Evolutionary conservation across 306 rosid species (phyloP), one percentile per base, ranked within the genome.

Genomic region (Corylus heterophylla): DNA sequence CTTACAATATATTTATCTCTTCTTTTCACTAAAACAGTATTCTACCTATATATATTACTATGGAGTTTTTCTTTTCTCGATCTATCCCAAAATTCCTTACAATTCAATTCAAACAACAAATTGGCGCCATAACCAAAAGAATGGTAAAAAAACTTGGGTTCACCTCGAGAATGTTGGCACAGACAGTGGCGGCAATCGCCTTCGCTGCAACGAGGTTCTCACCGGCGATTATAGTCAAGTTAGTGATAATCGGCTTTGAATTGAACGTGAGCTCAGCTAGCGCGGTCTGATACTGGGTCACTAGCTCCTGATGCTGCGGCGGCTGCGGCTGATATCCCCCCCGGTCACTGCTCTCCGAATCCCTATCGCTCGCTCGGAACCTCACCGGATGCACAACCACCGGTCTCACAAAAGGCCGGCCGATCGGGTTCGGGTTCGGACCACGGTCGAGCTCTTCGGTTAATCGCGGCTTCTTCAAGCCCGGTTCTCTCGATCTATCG

Each of bases 111-210:
- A 77, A 84, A 74, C 67, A 83, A 79, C 16, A 75, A 82, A 81
- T 81, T 76, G 84, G 83, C 71, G 75, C 79, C 84, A 83, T 22
- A 86, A 68, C 81, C 48, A 63, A 71, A 73, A 50, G 82, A 80
- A 73, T 47, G 14, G 81, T 85, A 85, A 73, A 79, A 76, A 85
- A 86, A 87, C 86, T 89, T 73, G 77, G 81, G 87, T 89, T 96
- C 98, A 96, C 99, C 99, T 96, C 99, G 45, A 96, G 47, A 82
- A 96, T 93, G 85, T 96, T 88, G 78, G 79, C 64, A 83, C 96
- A 96, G 74, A 96, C 85, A 17, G 93, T 85, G 5, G 86, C 84
- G 3, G 93, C 87, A 18, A 94, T 81, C 2, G 96, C 87, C 83
- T 92, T 89, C 1, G 89, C 94, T 0, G 96, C 94, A 54, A 76